Conservation (phyloP, 2,329 filamentous ascomycete species). For the Herpotrichia juniperi region DNA sequence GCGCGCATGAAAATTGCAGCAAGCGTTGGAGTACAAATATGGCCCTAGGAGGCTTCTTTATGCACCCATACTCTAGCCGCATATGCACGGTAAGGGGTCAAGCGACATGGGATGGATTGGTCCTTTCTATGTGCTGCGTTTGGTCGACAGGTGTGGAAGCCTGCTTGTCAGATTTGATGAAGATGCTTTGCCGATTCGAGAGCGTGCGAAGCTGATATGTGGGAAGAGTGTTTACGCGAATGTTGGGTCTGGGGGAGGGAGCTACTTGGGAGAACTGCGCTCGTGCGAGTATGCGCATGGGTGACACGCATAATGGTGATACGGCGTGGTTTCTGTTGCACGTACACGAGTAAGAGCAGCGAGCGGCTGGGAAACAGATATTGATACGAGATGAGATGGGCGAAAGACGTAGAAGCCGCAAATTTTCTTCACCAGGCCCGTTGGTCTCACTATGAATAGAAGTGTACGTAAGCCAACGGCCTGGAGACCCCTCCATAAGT, state of each 20-base stretch:
- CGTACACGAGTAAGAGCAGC: not conserved
- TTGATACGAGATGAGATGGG: conserved; percentile 3
- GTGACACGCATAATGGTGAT: conserved; percentile 11
- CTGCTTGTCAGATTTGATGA: not conserved
- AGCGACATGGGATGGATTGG: conserved; percentile 17
- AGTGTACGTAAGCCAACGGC: not conserved
- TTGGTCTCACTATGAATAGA: no score
- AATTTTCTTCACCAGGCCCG: not conserved
- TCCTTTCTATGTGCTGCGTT: not conserved
- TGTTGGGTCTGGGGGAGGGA: not conserved
- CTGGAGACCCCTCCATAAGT: not conserved
- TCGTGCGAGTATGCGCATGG: conserved; percentile 7
- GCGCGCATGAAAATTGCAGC: not conserved
- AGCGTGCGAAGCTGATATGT: not conserved
- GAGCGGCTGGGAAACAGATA: conserved; percentile 5
- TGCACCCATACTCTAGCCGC: conserved; percentile 44
- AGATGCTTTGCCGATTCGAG: not conserved
- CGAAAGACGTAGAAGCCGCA: not conserved
- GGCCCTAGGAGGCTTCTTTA: conserved; percentile 35
- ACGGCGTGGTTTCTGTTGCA: conserved; percentile 2
- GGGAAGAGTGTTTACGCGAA: not conserved
- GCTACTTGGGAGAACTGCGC: not conserved
- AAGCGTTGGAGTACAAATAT: not conserved
- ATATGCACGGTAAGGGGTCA: conserved; percentile 43
- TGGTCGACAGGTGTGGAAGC: not conserved